phyloP scores from a whole-genome alignment of 129 eudicot species.

The Cynara cardunculus region DNA sequence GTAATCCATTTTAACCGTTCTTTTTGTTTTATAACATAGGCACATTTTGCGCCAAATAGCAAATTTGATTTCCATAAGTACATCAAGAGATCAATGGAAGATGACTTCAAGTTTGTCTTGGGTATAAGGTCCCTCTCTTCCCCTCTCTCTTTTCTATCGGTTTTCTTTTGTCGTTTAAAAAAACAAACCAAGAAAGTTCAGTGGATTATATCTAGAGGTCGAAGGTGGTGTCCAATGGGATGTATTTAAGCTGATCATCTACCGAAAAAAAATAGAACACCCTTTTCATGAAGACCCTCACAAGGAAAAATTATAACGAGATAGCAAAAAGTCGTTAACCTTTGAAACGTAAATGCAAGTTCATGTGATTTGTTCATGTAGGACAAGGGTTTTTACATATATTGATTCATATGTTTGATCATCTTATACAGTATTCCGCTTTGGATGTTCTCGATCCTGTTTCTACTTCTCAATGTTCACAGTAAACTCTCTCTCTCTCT shows the following conservation, averaged over 20 bases:
- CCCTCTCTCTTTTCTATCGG: background rate
- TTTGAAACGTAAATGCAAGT: background rate
- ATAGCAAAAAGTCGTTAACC: too few species aligned
- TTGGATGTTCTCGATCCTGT: constrained; percentile 56
- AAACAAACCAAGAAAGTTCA: background rate
- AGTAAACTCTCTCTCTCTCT: constrained; percentile 33
- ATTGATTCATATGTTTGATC: background rate
- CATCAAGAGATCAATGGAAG: constrained; percentile 77
- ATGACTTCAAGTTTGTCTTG: constrained; percentile 64
- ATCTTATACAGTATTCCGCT: constrained; percentile 52
- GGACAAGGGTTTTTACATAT: background rate
- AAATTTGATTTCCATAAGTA: constrained; percentile 78
- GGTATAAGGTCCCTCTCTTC: constrained; percentile 59
- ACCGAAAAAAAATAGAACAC: too few species aligned
- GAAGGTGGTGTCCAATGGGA: background rate
- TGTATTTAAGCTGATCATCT: background rate
- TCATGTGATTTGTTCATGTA: background rate
- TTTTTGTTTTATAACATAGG: constrained; percentile 28
- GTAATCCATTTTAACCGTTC: background rate
- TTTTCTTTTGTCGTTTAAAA: background rate
- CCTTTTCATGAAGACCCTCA: too few species aligned
- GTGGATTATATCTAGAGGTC: background rate
- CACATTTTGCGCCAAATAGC: constrained; percentile 61
- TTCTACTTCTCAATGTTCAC: constrained; percentile 52
- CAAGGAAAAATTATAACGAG: too few species aligned